A percentile compares a stretch with the other conserved stretches of the same genome.
Evolutionary conservation across 306 rosid species (phyloP).

Genomic region (Quercus aquifolioides): DNA sequence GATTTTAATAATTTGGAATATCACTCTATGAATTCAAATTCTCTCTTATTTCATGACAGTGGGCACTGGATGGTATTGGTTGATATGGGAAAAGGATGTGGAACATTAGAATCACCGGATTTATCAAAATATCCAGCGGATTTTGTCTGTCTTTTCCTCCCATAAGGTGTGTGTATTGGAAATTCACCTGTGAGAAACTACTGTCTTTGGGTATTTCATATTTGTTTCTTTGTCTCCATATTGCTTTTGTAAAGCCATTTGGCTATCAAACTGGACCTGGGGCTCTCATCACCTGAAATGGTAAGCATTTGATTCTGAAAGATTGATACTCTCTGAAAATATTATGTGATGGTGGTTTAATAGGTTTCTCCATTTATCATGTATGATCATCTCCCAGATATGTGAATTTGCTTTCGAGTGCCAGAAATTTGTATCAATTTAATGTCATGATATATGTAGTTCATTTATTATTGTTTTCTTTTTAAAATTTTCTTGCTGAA

Average conservation of each 20-base stretch:
- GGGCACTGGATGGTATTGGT: conserved; percentile 78
- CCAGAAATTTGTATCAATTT: no score
- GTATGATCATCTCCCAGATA: not conserved
- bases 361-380: not conserved
- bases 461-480: not conserved
- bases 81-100: conserved; percentile 92
- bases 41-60: conserved; percentile 28
- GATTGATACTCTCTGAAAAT: not conserved
- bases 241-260: conserved; percentile 54
- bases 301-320: conserved; percentile 40
- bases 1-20: not conserved
- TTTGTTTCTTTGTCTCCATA: conserved; percentile 26
- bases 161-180: conserved; percentile 52
- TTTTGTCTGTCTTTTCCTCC: conserved; percentile 74
- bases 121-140: conserved; percentile 83
- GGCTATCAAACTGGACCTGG: conserved; percentile 99
- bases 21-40: conserved; percentile 7
- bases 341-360: conserved; percentile 7
- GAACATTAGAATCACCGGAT: conserved; percentile 67
- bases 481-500: not conserved
- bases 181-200: not conserved
- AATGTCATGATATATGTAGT: not conserved
- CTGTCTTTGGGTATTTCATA: not conserved
- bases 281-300: conserved; percentile 79
- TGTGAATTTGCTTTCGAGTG: no score